Evolutionary conservation across 208 protist genomes (phyloP).

Genomic region (Borovskyia barvae): DNA sequence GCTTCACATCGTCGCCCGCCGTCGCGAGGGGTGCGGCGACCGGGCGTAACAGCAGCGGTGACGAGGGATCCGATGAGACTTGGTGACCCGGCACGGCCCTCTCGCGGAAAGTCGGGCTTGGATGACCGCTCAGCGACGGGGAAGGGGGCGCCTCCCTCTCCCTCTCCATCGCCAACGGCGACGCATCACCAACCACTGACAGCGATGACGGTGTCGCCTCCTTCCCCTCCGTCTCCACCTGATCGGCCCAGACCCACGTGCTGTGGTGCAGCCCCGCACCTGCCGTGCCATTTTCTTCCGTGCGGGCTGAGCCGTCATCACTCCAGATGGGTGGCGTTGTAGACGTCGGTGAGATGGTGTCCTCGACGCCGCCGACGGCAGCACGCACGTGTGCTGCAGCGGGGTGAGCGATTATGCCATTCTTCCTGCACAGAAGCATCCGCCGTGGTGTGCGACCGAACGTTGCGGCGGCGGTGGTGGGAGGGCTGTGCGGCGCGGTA

Average conservation of each 20-base stretch:
- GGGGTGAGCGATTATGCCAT: background rate
- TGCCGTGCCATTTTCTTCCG: too few species aligned
- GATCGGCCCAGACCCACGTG: background rate
- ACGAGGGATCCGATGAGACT: too few species aligned
- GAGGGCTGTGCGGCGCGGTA: background rate
- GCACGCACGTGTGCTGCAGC: background rate
- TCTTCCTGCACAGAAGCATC: background rate
- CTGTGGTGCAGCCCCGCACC: too few species aligned
- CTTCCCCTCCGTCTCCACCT: background rate
- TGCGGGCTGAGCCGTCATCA: too few species aligned
- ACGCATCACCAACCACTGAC: slow-evolving; percentile 18
- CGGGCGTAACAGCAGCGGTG: too few species aligned
- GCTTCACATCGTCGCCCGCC: too few species aligned
- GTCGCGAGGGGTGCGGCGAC: too few species aligned
- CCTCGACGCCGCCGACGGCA: background rate
- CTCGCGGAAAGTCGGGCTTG: too few species aligned
- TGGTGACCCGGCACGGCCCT: too few species aligned
- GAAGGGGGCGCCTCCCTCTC: slow-evolving; percentile 20
- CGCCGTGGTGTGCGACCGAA: background rate
- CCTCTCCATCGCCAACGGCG: slow-evolving; percentile 25
- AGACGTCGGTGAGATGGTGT: too few species aligned
- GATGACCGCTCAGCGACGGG: too few species aligned
- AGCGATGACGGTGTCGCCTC: slow-evolving; percentile 2
- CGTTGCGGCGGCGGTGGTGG: background rate
- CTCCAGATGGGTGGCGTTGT: too few species aligned